phyloP scores from a whole-genome alignment of 106 monocot genomes.

The Hemerocallis citrina region DNA sequence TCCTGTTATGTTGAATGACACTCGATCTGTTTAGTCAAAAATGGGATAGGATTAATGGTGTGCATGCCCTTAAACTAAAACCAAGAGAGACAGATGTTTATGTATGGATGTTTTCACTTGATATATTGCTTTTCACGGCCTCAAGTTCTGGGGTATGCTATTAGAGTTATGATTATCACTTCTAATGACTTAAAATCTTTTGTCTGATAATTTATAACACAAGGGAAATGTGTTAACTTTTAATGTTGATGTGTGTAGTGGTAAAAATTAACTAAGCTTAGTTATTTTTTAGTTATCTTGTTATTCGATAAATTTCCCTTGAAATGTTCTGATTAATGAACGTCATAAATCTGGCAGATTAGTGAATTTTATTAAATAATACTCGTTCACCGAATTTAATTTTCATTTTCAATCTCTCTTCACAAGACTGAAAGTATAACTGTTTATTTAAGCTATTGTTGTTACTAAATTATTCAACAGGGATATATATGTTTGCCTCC shows the following conservation, averaged over 20 bases:
- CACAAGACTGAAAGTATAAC: background rate
- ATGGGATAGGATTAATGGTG: slow-evolving; percentile 98
- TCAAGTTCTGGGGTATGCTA: background rate
- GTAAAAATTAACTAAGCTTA: too few species aligned
- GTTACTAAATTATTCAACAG: background rate
- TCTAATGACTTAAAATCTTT: background rate
- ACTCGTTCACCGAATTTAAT: background rate
- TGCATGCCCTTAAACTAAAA: slow-evolving; percentile 77
- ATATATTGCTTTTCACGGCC: background rate
- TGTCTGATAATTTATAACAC: background rate
- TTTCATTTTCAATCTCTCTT: background rate
- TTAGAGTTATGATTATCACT: background rate
- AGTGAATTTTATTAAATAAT: background rate
- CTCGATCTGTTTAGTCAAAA: slow-evolving; percentile 81
- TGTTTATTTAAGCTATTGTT: background rate
- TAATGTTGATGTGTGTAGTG: too few species aligned
- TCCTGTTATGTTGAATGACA: slow-evolving; percentile 82
- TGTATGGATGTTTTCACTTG: slow-evolving; percentile 29
- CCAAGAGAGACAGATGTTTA: slow-evolving; percentile 86
- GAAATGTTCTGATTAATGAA: too few species aligned
- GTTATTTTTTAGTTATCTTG: too few species aligned
- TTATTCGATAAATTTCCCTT: too few species aligned
- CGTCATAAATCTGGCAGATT: too few species aligned
- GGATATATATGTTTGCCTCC: background rate
- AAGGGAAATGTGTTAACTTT: background rate